Evolutionary conservation across 257 asterid genomes (phyloP).

Genomic region (Avicennia marina): DNA sequence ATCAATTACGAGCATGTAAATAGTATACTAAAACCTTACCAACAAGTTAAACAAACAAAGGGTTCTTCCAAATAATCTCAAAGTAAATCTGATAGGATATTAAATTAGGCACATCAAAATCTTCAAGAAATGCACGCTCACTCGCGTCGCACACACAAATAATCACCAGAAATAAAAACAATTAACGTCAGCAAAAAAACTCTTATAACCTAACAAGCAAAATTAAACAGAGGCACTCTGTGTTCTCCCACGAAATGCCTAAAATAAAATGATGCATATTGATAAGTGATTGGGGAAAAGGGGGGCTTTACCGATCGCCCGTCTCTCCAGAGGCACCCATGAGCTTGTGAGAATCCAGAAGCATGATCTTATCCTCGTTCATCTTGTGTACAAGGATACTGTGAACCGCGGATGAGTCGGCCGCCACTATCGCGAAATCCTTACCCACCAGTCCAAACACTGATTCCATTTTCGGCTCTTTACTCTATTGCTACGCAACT

Average conservation of each 20-base stretch:
- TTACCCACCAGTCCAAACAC: slow-evolving; percentile 89
- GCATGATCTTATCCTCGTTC: slow-evolving; percentile 90
- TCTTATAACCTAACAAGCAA: background rate
- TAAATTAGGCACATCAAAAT: background rate
- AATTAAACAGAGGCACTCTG: slow-evolving; percentile 1
- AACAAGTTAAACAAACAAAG: too few species aligned
- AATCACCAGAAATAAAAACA: slow-evolving; percentile 7
- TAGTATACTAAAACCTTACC: too few species aligned
- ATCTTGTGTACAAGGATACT: slow-evolving; percentile 96
- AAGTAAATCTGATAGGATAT: background rate
- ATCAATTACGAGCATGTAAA: too few species aligned
- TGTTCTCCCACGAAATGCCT: background rate
- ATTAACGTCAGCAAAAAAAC: background rate
- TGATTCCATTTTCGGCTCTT: slow-evolving; percentile 59
- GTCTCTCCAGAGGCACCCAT: slow-evolving; percentile 98
- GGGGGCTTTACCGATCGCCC: slow-evolving; percentile 69
- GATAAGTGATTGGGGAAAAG: background rate
- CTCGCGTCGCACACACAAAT: background rate
- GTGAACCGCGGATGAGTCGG: slow-evolving; percentile 94
- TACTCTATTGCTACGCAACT: background rate
- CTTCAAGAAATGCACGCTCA: background rate
- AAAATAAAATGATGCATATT: background rate
- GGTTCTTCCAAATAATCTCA: too few species aligned
- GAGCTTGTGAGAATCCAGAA: slow-evolving; percentile 88
- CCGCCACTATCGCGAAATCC: slow-evolving; percentile 81